Conservation (phyloP, 2,329 filamentous ascomycete species). For the Fusarium sp. region DNA sequence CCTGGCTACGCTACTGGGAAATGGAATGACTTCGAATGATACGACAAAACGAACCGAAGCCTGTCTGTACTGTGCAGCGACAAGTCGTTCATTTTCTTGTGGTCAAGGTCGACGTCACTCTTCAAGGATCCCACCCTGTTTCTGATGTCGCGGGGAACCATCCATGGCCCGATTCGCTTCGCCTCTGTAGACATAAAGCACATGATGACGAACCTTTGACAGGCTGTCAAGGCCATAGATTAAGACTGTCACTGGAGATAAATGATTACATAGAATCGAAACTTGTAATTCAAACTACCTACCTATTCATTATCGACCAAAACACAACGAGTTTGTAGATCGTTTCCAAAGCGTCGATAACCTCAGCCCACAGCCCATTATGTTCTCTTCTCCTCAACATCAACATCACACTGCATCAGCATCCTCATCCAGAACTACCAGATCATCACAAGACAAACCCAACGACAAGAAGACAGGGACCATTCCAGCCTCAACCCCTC, state of each 20-base stretch:
- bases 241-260: not conserved
- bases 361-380: slow-evolving; percentile 1
- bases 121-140: slow-evolving; percentile 39
- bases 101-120: slow-evolving; percentile 38
- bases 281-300: not conserved
- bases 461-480: not conserved
- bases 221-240: not conserved
- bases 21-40: not conserved
- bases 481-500: not conserved
- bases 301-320: not conserved
- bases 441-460: not conserved
- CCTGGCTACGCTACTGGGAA: not conserved
- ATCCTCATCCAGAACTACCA: not conserved
- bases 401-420: slow-evolving; percentile 9
- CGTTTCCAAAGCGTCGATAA: not conserved
- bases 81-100: not conserved
- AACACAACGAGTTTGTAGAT: not conserved
- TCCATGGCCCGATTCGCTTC: slow-evolving; percentile 35
- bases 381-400: slow-evolving; percentile 8
- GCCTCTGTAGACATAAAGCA: slow-evolving; percentile 24
- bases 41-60: slow-evolving; percentile 1
- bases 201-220: slow-evolving; percentile 38
- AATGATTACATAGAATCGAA: not conserved
- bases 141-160: slow-evolving; percentile 32
- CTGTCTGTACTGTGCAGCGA: not conserved